Base-by-base conservation (phyloP, 306 rosid species). In the Ammopiptanthus mongolicus region DNA sequence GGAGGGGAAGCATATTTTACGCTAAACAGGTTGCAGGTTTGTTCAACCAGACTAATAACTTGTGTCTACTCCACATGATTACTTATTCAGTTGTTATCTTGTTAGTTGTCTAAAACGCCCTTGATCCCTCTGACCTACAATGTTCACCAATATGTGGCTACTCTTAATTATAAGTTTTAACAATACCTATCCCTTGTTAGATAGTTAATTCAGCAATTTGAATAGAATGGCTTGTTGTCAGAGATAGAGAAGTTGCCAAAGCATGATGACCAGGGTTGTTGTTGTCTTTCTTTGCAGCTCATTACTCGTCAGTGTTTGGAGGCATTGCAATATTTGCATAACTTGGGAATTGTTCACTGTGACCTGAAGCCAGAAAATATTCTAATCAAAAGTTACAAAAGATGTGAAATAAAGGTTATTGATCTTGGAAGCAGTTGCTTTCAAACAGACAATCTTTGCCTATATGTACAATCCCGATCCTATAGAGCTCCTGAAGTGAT, bases 381-480 rank as follows among this genome's bases (percentile, higher is more conserved):
- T 82, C 91, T 96, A 10, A 84, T 96, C 17, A 96, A 92, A 84
- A 89, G 88, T 87, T 96, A 90, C 86, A 89, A 69, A 80, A 88
- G 93, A 80, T 85, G 96, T 50, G 97, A 92, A 81, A 87, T 96
- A 68, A 96, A 96, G 90, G 86, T 96, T 74, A 96, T 96, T 65
- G 99, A 96, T 86, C 96, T 96, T 0, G 99, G 99, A 78, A 96
- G 99, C 82, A 96, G 99, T 82, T 96, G 99, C 83, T 96, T 96
- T 78, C 88, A 55, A 51, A 81, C 96, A 0, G 99, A 96, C 87
- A 89, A 82, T 81, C 79, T 96, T 73, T 90, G 97, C 82, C 86
- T 96, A 10, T 96, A 96, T 50, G 99, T 96, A 55, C 99, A 96
- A 69, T 96, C 99, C 4, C 92, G 99, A 73, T 96, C 99, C 17